phyloP scores from a whole-genome alignment of 768 basidiomycete species.

The Auricularia sp. region DNA sequence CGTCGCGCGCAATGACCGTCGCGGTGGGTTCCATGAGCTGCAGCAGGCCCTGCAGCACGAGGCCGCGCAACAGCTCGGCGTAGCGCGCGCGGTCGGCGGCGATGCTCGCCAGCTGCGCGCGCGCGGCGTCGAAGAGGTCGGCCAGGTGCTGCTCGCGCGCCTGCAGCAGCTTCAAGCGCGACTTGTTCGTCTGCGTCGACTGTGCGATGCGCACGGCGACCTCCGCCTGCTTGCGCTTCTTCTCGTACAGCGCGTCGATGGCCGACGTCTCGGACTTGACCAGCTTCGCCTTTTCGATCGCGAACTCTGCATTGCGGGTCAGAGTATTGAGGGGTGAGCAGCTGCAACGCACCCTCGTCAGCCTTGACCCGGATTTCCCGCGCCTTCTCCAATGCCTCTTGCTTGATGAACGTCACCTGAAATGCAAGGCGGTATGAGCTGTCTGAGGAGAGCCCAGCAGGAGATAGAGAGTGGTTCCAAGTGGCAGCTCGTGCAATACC shows the following conservation, averaged over 20 bases:
- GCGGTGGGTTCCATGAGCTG: conserved; percentile 69
- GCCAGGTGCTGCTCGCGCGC: conserved; percentile 88
- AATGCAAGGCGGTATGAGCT: background rate
- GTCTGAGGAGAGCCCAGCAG: conserved; percentile 1
- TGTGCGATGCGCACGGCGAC: conserved; percentile 95
- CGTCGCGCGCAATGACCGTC: conserved; percentile 54
- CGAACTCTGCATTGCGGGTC: conserved; percentile 51
- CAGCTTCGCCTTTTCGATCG: conserved; percentile 98
- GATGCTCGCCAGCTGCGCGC: conserved; percentile 51
- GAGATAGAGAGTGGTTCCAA: too few species aligned
- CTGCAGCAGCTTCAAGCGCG: conserved; percentile 81
- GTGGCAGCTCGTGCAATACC: too few species aligned
- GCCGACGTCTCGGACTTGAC: conserved; percentile 93
- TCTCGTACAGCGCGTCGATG: conserved; percentile 90
- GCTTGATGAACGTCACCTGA: conserved; percentile 96
- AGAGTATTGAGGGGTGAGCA: too few species aligned
- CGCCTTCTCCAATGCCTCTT: conserved; percentile 95
- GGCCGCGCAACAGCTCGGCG: conserved; percentile 69
- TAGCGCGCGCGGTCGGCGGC: conserved; percentile 62
- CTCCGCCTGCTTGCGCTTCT: conserved; percentile 90
- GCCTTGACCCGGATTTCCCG: conserved; percentile 96
- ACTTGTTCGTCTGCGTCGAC: conserved; percentile 94
- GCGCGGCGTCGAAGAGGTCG: conserved; percentile 71
- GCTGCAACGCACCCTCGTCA: conserved; percentile 43
- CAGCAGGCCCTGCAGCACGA: conserved; percentile 75